Evolutionary conservation across 1,284 basidiomycete genomes (phyloP).

Genomic region (Puccinia sorghi): DNA sequence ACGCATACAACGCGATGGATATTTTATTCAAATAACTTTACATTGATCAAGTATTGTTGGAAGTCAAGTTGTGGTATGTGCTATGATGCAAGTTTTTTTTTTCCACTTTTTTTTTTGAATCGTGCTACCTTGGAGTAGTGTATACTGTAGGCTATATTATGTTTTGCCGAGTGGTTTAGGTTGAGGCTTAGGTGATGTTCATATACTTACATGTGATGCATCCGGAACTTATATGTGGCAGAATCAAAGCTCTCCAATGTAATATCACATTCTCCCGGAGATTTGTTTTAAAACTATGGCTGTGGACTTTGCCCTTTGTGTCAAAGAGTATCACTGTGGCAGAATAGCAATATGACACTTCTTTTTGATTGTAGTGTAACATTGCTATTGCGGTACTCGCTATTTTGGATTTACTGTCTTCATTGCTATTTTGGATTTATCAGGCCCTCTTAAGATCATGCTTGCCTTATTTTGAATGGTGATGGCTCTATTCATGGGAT

Average conservation of each 20-base stretch:
- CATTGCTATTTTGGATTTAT: too few species aligned
- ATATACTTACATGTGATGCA: background rate
- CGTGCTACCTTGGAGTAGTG: background rate
- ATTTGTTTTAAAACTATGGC: too few species aligned
- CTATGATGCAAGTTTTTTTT: background rate
- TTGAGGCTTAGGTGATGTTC: background rate
- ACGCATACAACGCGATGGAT: background rate
- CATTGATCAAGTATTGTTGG: background rate
- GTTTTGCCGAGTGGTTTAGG: background rate
- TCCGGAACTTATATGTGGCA: constrained; percentile 9
- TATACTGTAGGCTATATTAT: background rate
- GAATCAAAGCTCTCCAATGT: background rate
- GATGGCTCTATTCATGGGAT: too few species aligned
- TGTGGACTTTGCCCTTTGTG: too few species aligned
- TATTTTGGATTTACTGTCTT: too few species aligned
- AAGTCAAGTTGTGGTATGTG: background rate
- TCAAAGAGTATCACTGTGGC: too few species aligned
- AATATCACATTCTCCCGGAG: too few species aligned
- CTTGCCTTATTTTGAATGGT: too few species aligned
- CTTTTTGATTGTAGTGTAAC: too few species aligned
- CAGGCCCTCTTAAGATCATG: too few species aligned
- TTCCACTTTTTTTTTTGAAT: background rate
- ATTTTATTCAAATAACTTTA: background rate
- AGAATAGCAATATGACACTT: too few species aligned
- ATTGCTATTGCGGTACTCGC: too few species aligned